phyloP scores from a whole-genome alignment of 1,139 yeast species.

The Debaryomyces sp. region DNA sequence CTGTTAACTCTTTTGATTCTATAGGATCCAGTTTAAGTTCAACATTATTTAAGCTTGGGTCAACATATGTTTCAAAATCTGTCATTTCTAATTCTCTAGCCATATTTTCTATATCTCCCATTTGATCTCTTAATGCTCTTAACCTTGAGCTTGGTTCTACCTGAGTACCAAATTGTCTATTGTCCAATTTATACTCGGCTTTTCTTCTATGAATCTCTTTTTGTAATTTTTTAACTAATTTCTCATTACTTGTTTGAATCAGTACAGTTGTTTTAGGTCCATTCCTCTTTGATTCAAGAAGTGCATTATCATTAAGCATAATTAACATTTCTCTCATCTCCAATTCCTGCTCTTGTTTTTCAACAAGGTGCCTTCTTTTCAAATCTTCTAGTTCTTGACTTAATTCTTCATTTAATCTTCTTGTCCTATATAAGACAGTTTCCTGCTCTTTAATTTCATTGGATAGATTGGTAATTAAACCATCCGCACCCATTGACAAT shows the following conservation, averaged over 20 bases:
- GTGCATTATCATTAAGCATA: constrained; percentile 52
- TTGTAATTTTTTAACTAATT: constrained; percentile 54
- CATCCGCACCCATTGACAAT: constrained; percentile 81
- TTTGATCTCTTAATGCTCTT: constrained; percentile 74
- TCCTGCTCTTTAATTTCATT: constrained; percentile 77
- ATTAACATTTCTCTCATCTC: constrained; percentile 86
- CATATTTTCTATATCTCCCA: constrained; percentile 83
- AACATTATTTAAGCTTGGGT: constrained; percentile 14
- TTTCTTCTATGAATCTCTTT: constrained; percentile 64
- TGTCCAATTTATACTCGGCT: constrained; percentile 60
- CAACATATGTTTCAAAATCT: constrained; percentile 58
- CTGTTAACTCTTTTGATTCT: constrained; percentile 16
- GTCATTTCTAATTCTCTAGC: constrained; percentile 89
- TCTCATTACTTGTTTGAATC: constrained; percentile 43
- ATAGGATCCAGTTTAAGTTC: constrained; percentile 9
- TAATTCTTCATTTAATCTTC: constrained; percentile 67
- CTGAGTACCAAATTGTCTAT: constrained; percentile 56
- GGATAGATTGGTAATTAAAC: constrained; percentile 70
- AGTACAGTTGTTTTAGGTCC: constrained; percentile 42
- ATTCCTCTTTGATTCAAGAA: constrained; percentile 33
- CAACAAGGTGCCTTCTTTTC: constrained; percentile 68
- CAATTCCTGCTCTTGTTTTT: constrained; percentile 83
- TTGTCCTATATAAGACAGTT: constrained; percentile 63
- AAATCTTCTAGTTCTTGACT: constrained; percentile 70
- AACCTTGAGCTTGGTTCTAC: constrained; percentile 80